Evolutionary conservation across 306 rosid species (phyloP).

Genomic region (Bauhinia variegata): DNA sequence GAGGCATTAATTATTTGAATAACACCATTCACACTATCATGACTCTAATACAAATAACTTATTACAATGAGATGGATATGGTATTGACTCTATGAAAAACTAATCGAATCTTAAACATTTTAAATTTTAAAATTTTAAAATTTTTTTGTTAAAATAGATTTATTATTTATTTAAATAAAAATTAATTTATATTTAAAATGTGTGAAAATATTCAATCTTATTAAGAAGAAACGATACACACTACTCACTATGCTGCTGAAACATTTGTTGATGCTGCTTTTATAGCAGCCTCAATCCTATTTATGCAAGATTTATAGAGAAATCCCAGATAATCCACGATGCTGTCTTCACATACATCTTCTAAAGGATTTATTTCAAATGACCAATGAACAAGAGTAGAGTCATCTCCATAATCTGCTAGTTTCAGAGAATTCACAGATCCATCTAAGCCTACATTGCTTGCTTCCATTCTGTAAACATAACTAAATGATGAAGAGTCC

Average conservation of each 20-base stretch:
- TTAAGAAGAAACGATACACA: conserved; percentile 18
- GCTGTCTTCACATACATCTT: conserved; percentile 57
- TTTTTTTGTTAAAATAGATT: too few relatives aligned
- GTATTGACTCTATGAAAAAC: too few relatives aligned
- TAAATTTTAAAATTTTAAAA: too few relatives aligned
- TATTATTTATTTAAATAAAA: too few relatives aligned
- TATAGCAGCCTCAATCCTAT: conserved; percentile 68
- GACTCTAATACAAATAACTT: too few relatives aligned
- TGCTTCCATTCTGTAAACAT: conserved; percentile 73
- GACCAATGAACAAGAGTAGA: conserved; percentile 74
- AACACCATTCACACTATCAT: too few relatives aligned
- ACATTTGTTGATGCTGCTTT: conserved; percentile 48
- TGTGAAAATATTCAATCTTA: too few relatives aligned
- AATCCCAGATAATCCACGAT: conserved; percentile 69
- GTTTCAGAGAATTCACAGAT: conserved; percentile 62
- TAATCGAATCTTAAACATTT: too few relatives aligned
- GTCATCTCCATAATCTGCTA: conserved; percentile 60
- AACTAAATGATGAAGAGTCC: conserved; percentile 54
- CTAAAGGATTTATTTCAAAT: conserved; percentile 63
- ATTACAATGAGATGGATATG: too few relatives aligned
- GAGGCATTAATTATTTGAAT: too few relatives aligned
- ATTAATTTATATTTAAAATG: too few relatives aligned
- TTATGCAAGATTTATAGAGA: conserved; percentile 75
- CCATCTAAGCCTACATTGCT: conserved; percentile 82
- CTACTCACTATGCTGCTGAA: conserved; percentile 22